Evolutionary conservation across 2,329 filamentous ascomycete genomes (phyloP).

Genomic region (Fusarium caatingaense): DNA sequence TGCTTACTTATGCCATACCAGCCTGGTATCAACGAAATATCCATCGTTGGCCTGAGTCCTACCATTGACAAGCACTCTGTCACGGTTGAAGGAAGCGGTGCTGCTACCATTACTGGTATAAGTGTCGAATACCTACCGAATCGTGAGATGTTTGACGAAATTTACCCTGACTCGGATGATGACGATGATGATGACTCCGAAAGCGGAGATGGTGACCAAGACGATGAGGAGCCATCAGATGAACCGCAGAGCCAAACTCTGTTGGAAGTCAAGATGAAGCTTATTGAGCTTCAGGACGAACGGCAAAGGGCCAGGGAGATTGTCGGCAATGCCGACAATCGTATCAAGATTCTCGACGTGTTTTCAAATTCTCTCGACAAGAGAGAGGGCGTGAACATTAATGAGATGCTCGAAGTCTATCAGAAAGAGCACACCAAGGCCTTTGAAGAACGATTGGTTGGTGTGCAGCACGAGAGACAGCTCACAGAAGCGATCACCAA

Average conservation of each 20-base stretch:
- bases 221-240: conserved; percentile 43
- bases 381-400: conserved; percentile 52
- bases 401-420: conserved; percentile 55
- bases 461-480: conserved; percentile 47
- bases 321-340: conserved; percentile 46
- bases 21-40: conserved; percentile 68
- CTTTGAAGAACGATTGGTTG: conserved; percentile 56
- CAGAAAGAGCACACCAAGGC: conserved; percentile 56
- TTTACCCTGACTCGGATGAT: conserved; percentile 61
- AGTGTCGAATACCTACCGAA: conserved; percentile 68
- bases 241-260: conserved; percentile 23
- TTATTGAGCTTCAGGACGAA: conserved; percentile 47
- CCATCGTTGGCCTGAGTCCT: conserved; percentile 66
- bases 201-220: conserved; percentile 39
- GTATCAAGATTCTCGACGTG: conserved; percentile 56
- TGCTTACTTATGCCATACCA: conserved; percentile 38
- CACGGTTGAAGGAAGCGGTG: conserved; percentile 68
- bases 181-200: conserved; percentile 48
- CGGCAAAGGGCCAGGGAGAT: conserved; percentile 37
- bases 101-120: conserved; percentile 70
- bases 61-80: conserved; percentile 69
- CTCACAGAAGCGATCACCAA: conserved; percentile 50
- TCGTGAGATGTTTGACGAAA: conserved; percentile 63
- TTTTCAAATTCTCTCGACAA: conserved; percentile 54
- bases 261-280: conserved; percentile 45